phyloP scores from a whole-genome alignment of 2,329 filamentous ascomycete species.

The Lanzia echinophila region DNA sequence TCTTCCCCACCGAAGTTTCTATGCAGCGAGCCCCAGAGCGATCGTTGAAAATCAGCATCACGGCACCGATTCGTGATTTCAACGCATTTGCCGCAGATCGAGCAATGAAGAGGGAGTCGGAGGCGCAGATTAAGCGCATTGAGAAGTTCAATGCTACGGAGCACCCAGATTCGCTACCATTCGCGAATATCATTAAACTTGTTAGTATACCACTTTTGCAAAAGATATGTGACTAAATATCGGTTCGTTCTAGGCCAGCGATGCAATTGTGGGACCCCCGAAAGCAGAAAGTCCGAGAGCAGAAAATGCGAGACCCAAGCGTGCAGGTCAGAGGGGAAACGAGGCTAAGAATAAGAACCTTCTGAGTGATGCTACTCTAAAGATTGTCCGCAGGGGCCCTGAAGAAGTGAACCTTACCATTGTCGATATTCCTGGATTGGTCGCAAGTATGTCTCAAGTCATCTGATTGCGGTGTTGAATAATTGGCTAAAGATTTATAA shows the following conservation, averaged over 20 bases:
- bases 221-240: neutral
- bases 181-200: neutral
- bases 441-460: conserved; percentile 12
- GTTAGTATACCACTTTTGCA: neutral
- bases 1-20: neutral
- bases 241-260: neutral
- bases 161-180: neutral
- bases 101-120: neutral
- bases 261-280: neutral
- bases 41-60: neutral
- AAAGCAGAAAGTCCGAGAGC: neutral
- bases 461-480: neutral
- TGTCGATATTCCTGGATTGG: conserved; percentile 27
- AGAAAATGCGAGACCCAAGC: no score
- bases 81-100: neutral
- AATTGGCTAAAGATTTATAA: neutral
- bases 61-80: neutral
- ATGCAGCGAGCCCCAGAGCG: neutral
- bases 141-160: neutral
- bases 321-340: no score
- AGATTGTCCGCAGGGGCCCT: conserved; percentile 13
- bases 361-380: neutral
- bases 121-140: neutral
- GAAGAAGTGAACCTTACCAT: conserved; percentile 19
- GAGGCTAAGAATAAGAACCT: neutral